A percentile compares a stretch with the other conserved stretches of the same genome.
Conservation (phyloP, 805 yeast genomes). For the Starmerella vitae region DNA sequence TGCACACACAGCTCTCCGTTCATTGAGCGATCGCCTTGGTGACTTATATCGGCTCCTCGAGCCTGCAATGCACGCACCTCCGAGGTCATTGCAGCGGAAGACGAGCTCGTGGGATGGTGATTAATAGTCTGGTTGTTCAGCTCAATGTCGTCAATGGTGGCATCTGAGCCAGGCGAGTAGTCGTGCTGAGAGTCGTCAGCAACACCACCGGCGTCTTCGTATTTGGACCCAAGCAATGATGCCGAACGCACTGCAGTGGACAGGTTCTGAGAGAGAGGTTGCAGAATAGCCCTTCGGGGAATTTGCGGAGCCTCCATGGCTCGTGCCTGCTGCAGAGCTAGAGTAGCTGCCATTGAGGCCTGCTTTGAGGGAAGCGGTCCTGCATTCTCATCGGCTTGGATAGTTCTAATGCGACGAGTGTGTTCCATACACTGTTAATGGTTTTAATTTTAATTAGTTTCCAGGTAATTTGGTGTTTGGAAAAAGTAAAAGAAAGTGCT, state of each 20-base stretch:
- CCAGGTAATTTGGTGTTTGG: too few species aligned
- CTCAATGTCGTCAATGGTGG: constrained; percentile 15
- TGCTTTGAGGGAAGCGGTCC: constrained; percentile 12
- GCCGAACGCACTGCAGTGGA: constrained; percentile 1
- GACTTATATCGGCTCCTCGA: background rate
- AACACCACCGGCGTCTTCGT: background rate
- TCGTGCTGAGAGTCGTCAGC: background rate
- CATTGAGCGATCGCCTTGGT: background rate
- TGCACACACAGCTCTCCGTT: background rate
- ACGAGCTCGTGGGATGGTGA: background rate
- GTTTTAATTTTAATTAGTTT: too few species aligned
- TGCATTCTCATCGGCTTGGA: constrained; percentile 14
- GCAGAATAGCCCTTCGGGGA: constrained; percentile 10
- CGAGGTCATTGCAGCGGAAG: background rate
- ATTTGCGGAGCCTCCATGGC: constrained; percentile 11
- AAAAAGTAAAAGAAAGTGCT: too few species aligned
- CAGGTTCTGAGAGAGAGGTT: constrained; percentile 11
- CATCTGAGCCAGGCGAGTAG: constrained; percentile 12
- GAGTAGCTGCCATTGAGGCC: constrained; percentile 12
- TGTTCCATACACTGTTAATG: too few species aligned
- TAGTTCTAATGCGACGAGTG: constrained; percentile 7
- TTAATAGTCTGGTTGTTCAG: background rate
- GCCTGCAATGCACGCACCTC: background rate
- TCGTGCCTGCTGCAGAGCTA: constrained; percentile 11
- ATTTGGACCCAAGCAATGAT: background rate